Evolutionary conservation across 1,284 basidiomycete genomes (phyloP).

Genomic region (Tilletia walkeri): DNA sequence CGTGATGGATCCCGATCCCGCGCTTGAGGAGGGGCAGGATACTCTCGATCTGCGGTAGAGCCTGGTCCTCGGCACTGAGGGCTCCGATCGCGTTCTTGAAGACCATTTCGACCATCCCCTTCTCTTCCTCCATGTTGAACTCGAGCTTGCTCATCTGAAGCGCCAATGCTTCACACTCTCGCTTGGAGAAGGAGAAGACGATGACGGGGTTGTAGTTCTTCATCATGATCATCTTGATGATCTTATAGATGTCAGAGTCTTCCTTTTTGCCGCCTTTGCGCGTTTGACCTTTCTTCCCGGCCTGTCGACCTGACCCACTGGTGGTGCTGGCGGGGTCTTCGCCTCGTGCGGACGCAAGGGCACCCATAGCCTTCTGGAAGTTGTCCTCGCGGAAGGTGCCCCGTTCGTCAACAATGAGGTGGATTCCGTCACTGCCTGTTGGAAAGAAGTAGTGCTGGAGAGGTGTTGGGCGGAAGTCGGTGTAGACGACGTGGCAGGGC

Average conservation of each 20-base stretch:
- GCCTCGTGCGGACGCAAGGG: conserved; percentile 73
- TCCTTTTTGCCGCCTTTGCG: conserved; percentile 86
- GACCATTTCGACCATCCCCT: conserved; percentile 80
- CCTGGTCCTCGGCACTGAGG: conserved; percentile 80
- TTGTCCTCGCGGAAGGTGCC: conserved; percentile 96
- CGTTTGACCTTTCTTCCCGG: conserved; percentile 68
- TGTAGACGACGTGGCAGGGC: conserved; percentile 98
- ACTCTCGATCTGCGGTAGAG: conserved; percentile 90
- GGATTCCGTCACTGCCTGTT: conserved; percentile 91
- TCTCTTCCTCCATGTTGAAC: conserved; percentile 91
- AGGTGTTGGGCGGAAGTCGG: conserved; percentile 96
- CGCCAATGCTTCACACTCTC: conserved; percentile 92
- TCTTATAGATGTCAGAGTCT: conserved; percentile 95
- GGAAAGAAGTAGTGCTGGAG: conserved; percentile 98
- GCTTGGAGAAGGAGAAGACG: conserved; percentile 96
- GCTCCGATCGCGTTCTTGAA: conserved; percentile 93
- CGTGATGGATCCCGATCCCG: conserved; percentile 98
- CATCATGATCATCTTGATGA: conserved; percentile 97
- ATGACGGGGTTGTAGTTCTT: conserved; percentile 99
- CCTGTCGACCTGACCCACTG: conserved; percentile 63
- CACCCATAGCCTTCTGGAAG: conserved; percentile 96
- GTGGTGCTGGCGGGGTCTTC: conserved; percentile 82
- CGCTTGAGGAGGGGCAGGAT: conserved; percentile 89
- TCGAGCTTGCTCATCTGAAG: conserved; percentile 91
- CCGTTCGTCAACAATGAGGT: conserved; percentile 95